A percentile compares a stretch with the other conserved stretches of the same genome.
phyloP scores from a whole-genome alignment of 2,329 filamentous ascomycete species.

The Colletotrichum sp. region DNA sequence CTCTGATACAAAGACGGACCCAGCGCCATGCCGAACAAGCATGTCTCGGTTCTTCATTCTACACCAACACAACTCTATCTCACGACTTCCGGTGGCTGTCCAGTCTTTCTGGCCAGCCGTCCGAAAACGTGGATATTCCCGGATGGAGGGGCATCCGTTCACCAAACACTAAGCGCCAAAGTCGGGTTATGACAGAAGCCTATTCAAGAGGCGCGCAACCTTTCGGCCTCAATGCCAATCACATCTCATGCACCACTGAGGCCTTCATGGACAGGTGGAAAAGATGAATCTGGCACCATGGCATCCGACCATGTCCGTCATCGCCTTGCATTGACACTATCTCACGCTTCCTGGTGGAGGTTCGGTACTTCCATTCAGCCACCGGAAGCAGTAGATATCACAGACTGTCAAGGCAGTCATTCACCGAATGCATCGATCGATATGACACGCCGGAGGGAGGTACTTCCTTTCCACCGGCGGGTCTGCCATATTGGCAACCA shows the following conservation, averaged over 20 bases:
- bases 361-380: background rate
- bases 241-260: background rate
- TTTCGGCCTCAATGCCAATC: background rate
- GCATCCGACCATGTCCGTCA: background rate
- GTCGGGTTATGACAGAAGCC: background rate
- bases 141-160: background rate
- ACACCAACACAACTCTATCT: background rate
- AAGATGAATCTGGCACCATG: background rate
- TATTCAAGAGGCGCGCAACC: background rate
- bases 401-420: background rate
- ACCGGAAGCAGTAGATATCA: background rate
- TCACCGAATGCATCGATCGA: background rate
- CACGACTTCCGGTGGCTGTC: background rate
- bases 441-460: background rate
- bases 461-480: background rate
- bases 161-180: background rate
- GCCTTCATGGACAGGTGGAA: background rate
- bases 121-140: background rate
- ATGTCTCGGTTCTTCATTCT: background rate
- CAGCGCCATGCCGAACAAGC: background rate
- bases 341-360: accelerated
- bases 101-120: background rate
- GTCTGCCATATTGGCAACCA: background rate
- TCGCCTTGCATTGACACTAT: background rate
- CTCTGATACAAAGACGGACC: background rate